Conservation (phyloP, 306 rosid species). For the Carpinus fangiana region DNA sequence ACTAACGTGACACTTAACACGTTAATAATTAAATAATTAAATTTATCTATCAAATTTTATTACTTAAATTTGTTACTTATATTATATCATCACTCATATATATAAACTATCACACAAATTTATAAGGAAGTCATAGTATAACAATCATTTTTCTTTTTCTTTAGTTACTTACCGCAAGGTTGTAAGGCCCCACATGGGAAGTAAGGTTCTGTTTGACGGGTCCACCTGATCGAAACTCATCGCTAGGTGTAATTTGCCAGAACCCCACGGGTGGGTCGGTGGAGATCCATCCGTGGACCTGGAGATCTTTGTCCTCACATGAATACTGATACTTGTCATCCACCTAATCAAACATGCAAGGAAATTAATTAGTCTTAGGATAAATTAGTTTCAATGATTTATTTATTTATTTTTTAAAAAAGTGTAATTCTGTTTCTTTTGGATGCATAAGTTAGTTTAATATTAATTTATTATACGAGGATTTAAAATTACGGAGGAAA, state of each 20-base stretch:
- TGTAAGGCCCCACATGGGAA: conserved; percentile 84
- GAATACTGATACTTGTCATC: conserved; percentile 98
- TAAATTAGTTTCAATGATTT: not conserved
- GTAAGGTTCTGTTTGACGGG: conserved; percentile 78
- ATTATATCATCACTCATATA: too few species aligned
- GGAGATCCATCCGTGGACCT: conserved; percentile 90
- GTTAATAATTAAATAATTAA: too few species aligned
- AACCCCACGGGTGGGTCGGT: conserved; percentile 60
- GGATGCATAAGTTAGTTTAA: too few species aligned
- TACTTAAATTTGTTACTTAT: too few species aligned
- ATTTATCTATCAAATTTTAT: too few species aligned
- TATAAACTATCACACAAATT: too few species aligned
- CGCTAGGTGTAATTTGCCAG: conserved; percentile 72
- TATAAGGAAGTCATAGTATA: too few species aligned
- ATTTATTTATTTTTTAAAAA: too few species aligned
- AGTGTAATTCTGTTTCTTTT: too few species aligned
- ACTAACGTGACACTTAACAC: too few species aligned
- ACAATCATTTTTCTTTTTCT: too few species aligned
- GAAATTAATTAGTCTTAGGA: not conserved
- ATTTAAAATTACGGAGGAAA: not conserved
- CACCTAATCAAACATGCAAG: conserved; percentile 40
- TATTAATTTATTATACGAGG: not conserved
- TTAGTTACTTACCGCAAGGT: conserved; percentile 60
- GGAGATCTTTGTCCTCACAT: conserved; percentile 71
- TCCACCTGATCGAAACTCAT: conserved; percentile 87